These are phyloP conservation scores for Scheffersomyces illinoinensis DNA, from an alignment of 1,139 yeast genomes.

Conservation along the genomic window DNA sequence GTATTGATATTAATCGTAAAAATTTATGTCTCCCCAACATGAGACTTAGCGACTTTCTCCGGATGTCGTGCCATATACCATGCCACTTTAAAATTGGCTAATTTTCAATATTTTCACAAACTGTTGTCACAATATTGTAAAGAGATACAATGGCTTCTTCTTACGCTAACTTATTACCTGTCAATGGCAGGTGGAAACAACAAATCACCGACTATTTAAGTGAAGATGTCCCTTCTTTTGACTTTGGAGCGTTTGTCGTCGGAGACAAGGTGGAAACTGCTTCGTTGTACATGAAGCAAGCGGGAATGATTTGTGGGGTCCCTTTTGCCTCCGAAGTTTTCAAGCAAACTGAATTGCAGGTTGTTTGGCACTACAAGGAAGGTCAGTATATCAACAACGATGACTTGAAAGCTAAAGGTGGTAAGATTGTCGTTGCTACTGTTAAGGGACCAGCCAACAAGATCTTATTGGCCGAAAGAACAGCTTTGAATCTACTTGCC, in stretches of 20 bases:
- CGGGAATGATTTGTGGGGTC: constrained; percentile 81
- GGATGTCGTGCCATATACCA: background rate
- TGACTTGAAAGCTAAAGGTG: constrained; percentile 42
- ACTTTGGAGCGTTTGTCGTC: constrained; percentile 93
- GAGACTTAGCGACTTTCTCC: background rate
- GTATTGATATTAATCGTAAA: background rate
- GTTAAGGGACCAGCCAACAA: constrained; percentile 81
- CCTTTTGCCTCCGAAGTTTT: constrained; percentile 91
- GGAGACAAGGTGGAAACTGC: constrained; percentile 74
- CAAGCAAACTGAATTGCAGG: constrained; percentile 67
- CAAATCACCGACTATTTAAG: constrained; percentile 72
- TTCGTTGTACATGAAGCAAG: constrained; percentile 76
- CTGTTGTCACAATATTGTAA: background rate
- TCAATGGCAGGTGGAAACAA: constrained; percentile 75
- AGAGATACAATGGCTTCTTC: constrained; percentile 3
- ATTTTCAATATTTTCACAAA: background rate
- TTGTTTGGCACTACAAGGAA: constrained; percentile 73
- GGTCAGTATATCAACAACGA: constrained; percentile 54
- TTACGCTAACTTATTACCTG: constrained; percentile 65
- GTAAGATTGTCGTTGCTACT: constrained; percentile 73
- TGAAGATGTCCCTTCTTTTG: constrained; percentile 93
- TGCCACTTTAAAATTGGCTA: background rate
- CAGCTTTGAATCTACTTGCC: constrained; percentile 79
- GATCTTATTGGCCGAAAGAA: constrained; percentile 80
- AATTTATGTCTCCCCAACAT: background rate